These are phyloP conservation scores for Suhomyces guaymorum DNA, from an alignment of 1,139 yeast genomes.

Conservation along the genomic window DNA sequence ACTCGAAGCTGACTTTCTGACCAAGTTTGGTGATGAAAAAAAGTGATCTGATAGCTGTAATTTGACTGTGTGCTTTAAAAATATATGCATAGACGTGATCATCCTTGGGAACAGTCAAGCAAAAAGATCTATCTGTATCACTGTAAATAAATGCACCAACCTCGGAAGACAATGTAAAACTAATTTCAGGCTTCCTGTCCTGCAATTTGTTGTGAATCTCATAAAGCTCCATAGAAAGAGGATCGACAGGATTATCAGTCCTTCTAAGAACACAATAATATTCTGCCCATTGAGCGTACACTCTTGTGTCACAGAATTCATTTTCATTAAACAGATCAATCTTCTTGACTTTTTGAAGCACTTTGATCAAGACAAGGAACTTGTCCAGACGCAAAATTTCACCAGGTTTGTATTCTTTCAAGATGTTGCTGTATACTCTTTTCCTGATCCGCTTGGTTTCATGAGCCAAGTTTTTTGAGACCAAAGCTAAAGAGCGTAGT, in stretches of 20 bases:
- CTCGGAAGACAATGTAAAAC: slow-evolving; percentile 22
- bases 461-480: slow-evolving; percentile 26
- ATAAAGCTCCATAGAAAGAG: slow-evolving; percentile 64
- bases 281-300: slow-evolving; percentile 77
- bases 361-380: slow-evolving; percentile 61
- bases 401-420: slow-evolving; percentile 46
- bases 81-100: slow-evolving; percentile 45
- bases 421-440: slow-evolving; percentile 24
- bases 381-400: slow-evolving; percentile 65
- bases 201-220: slow-evolving; percentile 38
- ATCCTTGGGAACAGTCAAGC: slow-evolving; percentile 42
- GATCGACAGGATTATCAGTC: slow-evolving; percentile 48
- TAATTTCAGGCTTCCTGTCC: slow-evolving; percentile 25
- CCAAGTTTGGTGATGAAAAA: slow-evolving; percentile 53
- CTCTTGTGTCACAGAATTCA: slow-evolving; percentile 53
- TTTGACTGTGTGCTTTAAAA: slow-evolving; percentile 53
- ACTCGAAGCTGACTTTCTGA: slow-evolving; percentile 22
- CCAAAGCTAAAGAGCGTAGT: slow-evolving; percentile 25
- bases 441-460: slow-evolving; percentile 22
- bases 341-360: slow-evolving; percentile 17
- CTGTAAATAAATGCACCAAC: slow-evolving; percentile 58
- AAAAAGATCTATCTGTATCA: slow-evolving; percentile 66
- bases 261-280: slow-evolving; percentile 66
- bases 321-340: slow-evolving; percentile 34
- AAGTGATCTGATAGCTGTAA: slow-evolving; percentile 62